Percentiles rank a stretch among this genome's conserved stretches.
Evolutionary conservation across 2,329 filamentous ascomycete species (phyloP).

Genomic region (Trichoderma pleuroti): DNA sequence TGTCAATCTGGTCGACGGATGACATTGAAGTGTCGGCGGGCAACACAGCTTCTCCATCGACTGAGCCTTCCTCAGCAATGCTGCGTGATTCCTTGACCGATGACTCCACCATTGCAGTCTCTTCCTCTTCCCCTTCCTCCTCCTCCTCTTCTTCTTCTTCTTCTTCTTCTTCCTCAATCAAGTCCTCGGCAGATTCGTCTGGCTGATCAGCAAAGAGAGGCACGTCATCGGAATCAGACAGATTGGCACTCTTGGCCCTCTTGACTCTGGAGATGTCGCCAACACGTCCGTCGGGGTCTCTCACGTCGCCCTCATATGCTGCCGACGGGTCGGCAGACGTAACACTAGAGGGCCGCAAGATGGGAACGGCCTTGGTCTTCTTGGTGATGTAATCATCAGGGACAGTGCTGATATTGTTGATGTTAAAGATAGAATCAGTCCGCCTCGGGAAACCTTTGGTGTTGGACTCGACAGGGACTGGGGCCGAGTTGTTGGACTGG

Average conservation of each 20-base stretch:
- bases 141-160: not conserved
- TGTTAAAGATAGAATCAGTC: conserved; percentile 57
- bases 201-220: conserved; percentile 66
- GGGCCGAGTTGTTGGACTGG: conserved; percentile 42
- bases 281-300: conserved; percentile 53
- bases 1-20: conserved; percentile 54
- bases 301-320: conserved; percentile 25
- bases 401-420: conserved; percentile 59
- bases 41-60: conserved; percentile 42
- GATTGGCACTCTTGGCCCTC: conserved; percentile 60
- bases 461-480: conserved; percentile 44
- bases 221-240: conserved; percentile 67
- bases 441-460: conserved; percentile 42
- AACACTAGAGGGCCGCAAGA: conserved; percentile 61
- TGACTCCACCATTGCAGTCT: conserved; percentile 21
- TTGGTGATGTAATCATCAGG: conserved; percentile 56
- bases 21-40: conserved; percentile 51
- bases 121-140: conserved; percentile 20
- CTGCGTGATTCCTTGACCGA: conserved; percentile 25
- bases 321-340: conserved; percentile 25
- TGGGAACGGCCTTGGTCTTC: conserved; percentile 79
- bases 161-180: conserved; percentile 20
- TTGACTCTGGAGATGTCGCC: conserved; percentile 69
- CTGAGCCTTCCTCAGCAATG: conserved; percentile 28
- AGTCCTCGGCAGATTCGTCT: conserved; percentile 20